These are phyloP conservation scores for Logfia minima DNA, from an alignment of 129 eudicot species.

Conservation along the genomic window DNA sequence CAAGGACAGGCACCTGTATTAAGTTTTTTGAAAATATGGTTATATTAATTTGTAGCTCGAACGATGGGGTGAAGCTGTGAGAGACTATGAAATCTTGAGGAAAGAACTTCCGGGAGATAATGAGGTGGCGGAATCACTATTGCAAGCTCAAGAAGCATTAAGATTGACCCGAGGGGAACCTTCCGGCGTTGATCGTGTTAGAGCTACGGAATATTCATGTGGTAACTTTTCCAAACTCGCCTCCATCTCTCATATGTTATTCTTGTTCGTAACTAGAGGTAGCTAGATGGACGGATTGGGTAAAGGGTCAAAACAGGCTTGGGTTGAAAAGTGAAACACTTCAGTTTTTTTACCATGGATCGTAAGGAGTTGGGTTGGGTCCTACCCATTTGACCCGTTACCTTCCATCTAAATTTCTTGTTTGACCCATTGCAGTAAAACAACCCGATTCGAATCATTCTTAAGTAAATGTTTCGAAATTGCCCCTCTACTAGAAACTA, in stretches of 20 bases:
- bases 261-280: neutral
- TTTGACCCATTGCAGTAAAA: neutral
- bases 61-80: conserved; percentile 56
- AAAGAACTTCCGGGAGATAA: conserved; percentile 58
- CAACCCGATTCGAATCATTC: neutral
- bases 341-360: too few species aligned
- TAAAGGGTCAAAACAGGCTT: neutral
- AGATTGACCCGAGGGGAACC: conserved; percentile 43
- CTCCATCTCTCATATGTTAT: conserved; percentile 5
- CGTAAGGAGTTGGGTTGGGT: neutral
- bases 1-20: neutral
- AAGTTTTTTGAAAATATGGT: neutral
- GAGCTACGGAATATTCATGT: conserved; percentile 21
- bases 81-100: conserved; percentile 51
- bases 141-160: conserved; percentile 52
- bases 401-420: neutral
- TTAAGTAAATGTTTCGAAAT: neutral
- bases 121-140: conserved; percentile 54
- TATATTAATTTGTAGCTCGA: conserved; percentile 39
- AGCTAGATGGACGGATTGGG: neutral
- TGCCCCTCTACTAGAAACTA: too few species aligned
- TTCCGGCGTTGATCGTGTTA: conserved; percentile 33
- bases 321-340: neutral
- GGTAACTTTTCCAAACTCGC: conserved; percentile 34
- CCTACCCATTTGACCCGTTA: neutral